phyloP scores from a whole-genome alignment of 2,329 filamentous ascomycete species.

The Hysterium pulicare region DNA sequence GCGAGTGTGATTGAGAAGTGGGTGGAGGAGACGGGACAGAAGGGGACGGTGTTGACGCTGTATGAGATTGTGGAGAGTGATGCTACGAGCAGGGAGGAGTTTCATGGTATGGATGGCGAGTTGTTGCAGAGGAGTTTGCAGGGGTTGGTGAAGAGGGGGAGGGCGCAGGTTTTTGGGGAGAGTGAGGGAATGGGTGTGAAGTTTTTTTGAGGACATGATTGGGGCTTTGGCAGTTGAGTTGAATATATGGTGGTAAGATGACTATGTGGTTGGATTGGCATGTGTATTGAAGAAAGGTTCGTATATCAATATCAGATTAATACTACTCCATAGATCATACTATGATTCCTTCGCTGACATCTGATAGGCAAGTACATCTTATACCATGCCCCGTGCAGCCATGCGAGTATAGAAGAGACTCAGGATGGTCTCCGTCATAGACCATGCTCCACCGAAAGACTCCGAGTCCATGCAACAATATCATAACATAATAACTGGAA shows the following conservation, averaged over 20 bases:
- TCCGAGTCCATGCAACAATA: no score
- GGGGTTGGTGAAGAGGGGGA: conserved; percentile 82
- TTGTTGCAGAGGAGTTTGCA: conserved; percentile 75
- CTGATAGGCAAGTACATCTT: neutral
- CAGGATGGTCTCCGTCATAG: neutral
- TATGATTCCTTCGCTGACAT: neutral
- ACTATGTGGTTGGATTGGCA: neutral
- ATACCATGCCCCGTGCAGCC: neutral
- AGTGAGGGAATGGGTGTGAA: conserved; percentile 84
- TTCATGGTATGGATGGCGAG: conserved; percentile 83
- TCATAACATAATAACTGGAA: neutral
- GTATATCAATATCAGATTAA: neutral
- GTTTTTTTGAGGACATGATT: conserved; percentile 65
- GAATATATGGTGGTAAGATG: neutral
- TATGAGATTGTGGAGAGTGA: conserved; percentile 93
- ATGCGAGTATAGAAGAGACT: neutral
- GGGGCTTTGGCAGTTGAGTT: neutral
- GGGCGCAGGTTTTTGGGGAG: conserved; percentile 80
- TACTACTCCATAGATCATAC: neutral
- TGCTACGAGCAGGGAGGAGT: conserved; percentile 64
- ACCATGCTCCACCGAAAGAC: no score
- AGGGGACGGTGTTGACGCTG: conserved; percentile 81
- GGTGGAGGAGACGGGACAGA: conserved; percentile 84
- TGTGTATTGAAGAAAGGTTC: neutral
- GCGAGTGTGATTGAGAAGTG: conserved; percentile 72